Evolutionary conservation across 164 flowering plant species (phyloP).

Genomic region (Sedum album): DNA sequence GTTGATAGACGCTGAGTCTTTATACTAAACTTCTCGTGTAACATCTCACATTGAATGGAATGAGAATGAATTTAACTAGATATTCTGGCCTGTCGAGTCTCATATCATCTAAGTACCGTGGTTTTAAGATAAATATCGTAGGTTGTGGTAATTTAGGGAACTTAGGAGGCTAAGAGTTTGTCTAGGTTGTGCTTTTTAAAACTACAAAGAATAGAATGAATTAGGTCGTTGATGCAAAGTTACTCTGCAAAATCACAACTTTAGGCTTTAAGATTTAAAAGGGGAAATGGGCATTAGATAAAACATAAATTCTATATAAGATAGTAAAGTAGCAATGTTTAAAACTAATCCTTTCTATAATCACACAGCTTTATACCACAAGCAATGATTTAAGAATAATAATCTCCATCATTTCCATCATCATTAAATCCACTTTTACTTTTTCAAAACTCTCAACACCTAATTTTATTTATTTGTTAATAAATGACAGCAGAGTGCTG

Average conservation of each 20-base stretch:
- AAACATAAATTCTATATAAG: not conserved
- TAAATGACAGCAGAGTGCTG: not conserved
- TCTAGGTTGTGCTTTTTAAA: too few species aligned
- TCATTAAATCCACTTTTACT: not conserved
- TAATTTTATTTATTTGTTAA: not conserved
- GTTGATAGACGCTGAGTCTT: too few species aligned
- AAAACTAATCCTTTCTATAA: slow-evolving; percentile 1
- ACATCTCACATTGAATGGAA: not conserved
- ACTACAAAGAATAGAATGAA: too few species aligned
- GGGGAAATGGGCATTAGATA: not conserved
- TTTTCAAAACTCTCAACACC: not conserved
- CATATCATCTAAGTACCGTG: too few species aligned
- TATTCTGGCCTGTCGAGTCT: too few species aligned
- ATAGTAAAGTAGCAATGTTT: not conserved
- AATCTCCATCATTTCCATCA: slow-evolving; percentile 27
- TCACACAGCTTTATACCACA: slow-evolving; percentile 17
- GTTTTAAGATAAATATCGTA: too few species aligned
- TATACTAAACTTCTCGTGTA: too few species aligned
- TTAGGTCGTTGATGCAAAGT: not conserved
- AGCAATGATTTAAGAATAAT: slow-evolving; percentile 51
- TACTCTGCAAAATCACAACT: not conserved
- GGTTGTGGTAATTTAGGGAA: too few species aligned
- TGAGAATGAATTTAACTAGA: not conserved
- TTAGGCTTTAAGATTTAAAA: not conserved
- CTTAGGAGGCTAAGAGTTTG: too few species aligned